Evolutionary conservation across 192 early-diverging fungal species (phyloP).

Genomic region (Rhizoclosmatium sp.): DNA sequence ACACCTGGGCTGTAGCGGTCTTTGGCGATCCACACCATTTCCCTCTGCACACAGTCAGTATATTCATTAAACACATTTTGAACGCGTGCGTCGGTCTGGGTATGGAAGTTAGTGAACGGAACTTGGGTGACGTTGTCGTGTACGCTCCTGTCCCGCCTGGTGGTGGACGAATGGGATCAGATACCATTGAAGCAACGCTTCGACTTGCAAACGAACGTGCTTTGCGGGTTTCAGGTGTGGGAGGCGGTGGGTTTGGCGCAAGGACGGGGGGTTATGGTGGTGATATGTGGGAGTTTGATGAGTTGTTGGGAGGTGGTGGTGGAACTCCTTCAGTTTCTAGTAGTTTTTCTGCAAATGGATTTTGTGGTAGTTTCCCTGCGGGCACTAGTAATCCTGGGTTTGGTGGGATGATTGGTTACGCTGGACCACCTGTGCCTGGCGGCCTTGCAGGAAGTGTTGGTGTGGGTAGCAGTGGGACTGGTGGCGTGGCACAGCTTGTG

Average conservation of each 20-base stretch:
- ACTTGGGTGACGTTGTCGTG: conserved; percentile 30
- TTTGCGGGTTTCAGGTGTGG: not conserved
- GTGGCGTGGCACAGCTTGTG: conserved; percentile 19
- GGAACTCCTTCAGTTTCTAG: not conserved
- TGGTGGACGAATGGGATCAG: conserved; percentile 22
- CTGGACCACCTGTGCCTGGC: not conserved
- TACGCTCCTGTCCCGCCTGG: conserved; percentile 23
- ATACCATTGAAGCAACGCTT: conserved; percentile 37
- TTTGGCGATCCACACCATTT: conserved; percentile 59
- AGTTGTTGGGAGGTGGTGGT: conserved; percentile 10
- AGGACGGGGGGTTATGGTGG: not conserved
- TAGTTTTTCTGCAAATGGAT: not conserved
- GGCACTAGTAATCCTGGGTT: not conserved
- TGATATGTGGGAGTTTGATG: conserved; percentile 16
- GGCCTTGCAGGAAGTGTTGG: not conserved
- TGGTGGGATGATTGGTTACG: conserved; percentile 4
- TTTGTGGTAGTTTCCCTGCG: not conserved
- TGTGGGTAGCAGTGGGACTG: not conserved
- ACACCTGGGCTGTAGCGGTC: conserved; percentile 72
- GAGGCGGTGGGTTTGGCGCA: not conserved
- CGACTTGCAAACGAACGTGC: conserved; percentile 30
- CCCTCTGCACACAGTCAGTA: conserved; percentile 46
- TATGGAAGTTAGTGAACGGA: conserved; percentile 49
- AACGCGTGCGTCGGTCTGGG: conserved; percentile 69
- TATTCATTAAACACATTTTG: conserved; percentile 68